phyloP scores from a whole-genome alignment of 148 eudicot genomes.

The Heliosperma pusillum region DNA sequence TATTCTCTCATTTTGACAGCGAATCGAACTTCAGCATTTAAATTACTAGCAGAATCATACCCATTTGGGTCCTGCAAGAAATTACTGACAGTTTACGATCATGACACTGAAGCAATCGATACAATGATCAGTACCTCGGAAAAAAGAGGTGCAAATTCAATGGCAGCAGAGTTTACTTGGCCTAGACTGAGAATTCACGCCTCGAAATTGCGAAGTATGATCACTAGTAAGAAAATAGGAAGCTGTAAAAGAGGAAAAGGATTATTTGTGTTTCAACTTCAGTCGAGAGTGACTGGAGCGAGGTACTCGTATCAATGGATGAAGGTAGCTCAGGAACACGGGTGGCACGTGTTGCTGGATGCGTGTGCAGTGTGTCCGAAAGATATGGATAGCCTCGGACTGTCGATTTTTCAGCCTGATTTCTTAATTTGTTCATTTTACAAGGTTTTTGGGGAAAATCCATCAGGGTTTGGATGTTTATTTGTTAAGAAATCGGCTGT shows the following conservation, averaged over 20 bases:
- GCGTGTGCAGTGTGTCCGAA: slow-evolving; percentile 95
- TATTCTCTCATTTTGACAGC: slow-evolving; percentile 78
- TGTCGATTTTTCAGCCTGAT: slow-evolving; percentile 77
- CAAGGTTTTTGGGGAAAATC: slow-evolving; percentile 89
- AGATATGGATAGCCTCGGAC: slow-evolving; percentile 89
- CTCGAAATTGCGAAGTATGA: slow-evolving; percentile 47
- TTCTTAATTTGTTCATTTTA: slow-evolving; percentile 84
- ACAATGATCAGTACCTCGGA: slow-evolving; percentile 52
- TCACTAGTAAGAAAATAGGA: slow-evolving; percentile 48
- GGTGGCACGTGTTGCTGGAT: slow-evolving; percentile 94
- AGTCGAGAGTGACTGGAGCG: slow-evolving; percentile 77
- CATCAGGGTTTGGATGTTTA: slow-evolving; percentile 89
- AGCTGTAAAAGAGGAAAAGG: slow-evolving; percentile 48
- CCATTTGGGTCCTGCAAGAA: slow-evolving; percentile 63
- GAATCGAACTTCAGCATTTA: slow-evolving; percentile 86
- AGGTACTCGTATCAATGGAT: slow-evolving; percentile 98
- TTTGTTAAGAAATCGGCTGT: slow-evolving; percentile 77
- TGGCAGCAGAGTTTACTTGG: slow-evolving; percentile 88
- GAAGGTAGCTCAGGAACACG: slow-evolving; percentile 80
- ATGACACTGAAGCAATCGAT: slow-evolving; percentile 73
- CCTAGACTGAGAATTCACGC: slow-evolving; percentile 70
- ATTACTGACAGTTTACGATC: slow-evolving; percentile 79
- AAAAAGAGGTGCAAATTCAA: slow-evolving; percentile 61
- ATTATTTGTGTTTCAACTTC: slow-evolving; percentile 78
- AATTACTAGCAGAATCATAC: slow-evolving; percentile 79